Conservation (phyloP, 2,329 filamentous ascomycete genomes). For the Acrocalymma vagum region DNA sequence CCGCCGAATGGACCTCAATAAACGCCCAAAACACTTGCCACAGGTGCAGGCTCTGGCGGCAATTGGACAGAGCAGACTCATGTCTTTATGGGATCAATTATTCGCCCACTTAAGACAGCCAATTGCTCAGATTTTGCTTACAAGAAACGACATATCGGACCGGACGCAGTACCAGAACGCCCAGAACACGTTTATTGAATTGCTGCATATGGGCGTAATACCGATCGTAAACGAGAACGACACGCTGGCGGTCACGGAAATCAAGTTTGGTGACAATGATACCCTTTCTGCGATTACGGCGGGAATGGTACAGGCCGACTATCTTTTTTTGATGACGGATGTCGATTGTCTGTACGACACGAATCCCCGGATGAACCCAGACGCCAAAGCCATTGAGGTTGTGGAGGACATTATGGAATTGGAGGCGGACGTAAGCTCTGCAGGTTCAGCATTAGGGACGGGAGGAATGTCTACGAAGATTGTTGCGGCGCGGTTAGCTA, state of each 20-base stretch:
- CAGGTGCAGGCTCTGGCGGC: constrained; percentile 93
- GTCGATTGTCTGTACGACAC: constrained; percentile 98
- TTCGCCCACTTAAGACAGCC: constrained; percentile 90
- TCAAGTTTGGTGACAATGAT: constrained; percentile 99
- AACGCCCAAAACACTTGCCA: constrained; percentile 88
- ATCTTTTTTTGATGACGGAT: constrained; percentile 98
- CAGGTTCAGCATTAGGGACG: constrained; percentile 88
- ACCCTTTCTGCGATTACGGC: constrained; percentile 96
- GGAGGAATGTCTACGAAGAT: constrained; percentile 99
- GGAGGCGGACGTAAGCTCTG: constrained; percentile 88
- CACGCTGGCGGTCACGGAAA: constrained; percentile 94
- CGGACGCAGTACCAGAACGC: constrained; percentile 95
- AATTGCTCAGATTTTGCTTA: constrained; percentile 92
- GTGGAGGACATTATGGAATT: constrained; percentile 87
- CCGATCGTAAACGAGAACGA: constrained; percentile 99
- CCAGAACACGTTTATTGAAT: constrained; percentile 90
- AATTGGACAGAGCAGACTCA: constrained; percentile 93
- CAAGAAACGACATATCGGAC: constrained; percentile 95
- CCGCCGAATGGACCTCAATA: constrained; percentile 85
- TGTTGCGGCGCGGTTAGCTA: constrained; percentile 88
- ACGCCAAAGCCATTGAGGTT: constrained; percentile 89
- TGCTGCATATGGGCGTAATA: constrained; percentile 94
- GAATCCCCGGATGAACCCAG: constrained; percentile 85
- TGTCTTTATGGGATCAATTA: constrained; percentile 93
- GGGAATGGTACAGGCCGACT: constrained; percentile 95